phyloP scores from a whole-genome alignment of 805 yeast genomes.

The Priceomyces melissophilus region DNA sequence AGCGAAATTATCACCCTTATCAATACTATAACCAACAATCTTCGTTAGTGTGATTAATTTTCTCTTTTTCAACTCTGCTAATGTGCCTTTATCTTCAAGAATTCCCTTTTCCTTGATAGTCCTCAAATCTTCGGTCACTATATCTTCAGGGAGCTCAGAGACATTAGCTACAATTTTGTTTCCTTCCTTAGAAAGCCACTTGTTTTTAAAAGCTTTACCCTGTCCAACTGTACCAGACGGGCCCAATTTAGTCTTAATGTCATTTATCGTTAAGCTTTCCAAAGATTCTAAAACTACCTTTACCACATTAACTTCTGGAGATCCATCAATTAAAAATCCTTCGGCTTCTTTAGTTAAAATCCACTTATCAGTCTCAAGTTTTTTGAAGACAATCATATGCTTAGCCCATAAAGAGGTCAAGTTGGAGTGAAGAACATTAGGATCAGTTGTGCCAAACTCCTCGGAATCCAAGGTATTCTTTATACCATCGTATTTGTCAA shows the following conservation, averaged over 20 bases:
- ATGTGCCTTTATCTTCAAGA: slow-evolving; percentile 58
- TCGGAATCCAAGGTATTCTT: slow-evolving; percentile 58
- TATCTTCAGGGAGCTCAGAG: slow-evolving; percentile 57
- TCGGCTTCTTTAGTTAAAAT: slow-evolving; percentile 75
- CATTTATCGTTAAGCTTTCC: slow-evolving; percentile 79
- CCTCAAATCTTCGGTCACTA: slow-evolving; percentile 61
- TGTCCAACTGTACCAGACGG: slow-evolving; percentile 88
- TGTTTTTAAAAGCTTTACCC: slow-evolving; percentile 95
- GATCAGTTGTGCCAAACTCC: slow-evolving; percentile 59
- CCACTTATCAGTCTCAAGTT: slow-evolving; percentile 75
- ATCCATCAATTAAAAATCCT: slow-evolving; percentile 74
- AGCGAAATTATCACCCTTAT: slow-evolving; percentile 83
- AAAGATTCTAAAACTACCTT: slow-evolving; percentile 68
- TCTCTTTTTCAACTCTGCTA: slow-evolving; percentile 89
- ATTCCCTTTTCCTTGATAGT: slow-evolving; percentile 55
- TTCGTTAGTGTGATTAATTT: slow-evolving; percentile 74
- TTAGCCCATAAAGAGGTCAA: slow-evolving; percentile 83
- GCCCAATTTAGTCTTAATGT: slow-evolving; percentile 70
- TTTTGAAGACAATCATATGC: slow-evolving; percentile 69
- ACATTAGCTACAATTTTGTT: slow-evolving; percentile 69
- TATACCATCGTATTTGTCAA: slow-evolving; percentile 57
- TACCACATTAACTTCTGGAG: slow-evolving; percentile 84
- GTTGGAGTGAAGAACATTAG: slow-evolving; percentile 73
- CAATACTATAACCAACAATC: slow-evolving; percentile 67
- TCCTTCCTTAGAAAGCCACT: slow-evolving; percentile 90